phyloP scores from a whole-genome alignment of 2,329 filamentous ascomycete genomes.

The Penicillium sp. region DNA sequence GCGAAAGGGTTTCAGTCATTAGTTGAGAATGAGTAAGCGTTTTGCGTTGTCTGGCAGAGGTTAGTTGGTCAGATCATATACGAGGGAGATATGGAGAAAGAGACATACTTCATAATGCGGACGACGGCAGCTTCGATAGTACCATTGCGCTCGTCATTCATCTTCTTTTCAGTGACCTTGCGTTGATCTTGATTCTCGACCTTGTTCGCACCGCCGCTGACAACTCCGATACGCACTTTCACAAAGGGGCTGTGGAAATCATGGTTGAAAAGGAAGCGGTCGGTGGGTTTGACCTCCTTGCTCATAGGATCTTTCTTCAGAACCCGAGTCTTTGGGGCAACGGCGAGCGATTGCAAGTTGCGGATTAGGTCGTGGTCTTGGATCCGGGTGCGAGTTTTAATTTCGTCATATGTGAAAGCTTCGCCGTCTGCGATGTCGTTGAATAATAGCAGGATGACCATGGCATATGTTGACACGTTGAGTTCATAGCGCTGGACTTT shows the following conservation, averaged over 20 bases:
- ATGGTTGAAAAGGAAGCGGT: constrained; percentile 79
- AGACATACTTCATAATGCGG: constrained; percentile 53
- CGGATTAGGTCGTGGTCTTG: constrained; percentile 70
- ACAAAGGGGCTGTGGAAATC: constrained; percentile 78
- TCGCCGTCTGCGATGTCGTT: constrained; percentile 65
- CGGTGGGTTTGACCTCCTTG: constrained; percentile 72
- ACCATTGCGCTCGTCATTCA: constrained; percentile 49
- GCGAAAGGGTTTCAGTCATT: constrained; percentile 52
- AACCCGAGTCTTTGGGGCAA: constrained; percentile 79
- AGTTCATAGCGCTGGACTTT: constrained; percentile 81
- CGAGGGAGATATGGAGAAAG: background rate
- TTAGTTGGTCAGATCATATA: constrained; percentile 11
- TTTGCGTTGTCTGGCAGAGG: constrained; percentile 48
- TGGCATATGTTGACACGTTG: constrained; percentile 87
- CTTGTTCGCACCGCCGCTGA: constrained; percentile 73
- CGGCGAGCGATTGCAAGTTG: constrained; percentile 76
- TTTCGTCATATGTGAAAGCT: constrained; percentile 67
- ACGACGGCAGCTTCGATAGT: constrained; percentile 55
- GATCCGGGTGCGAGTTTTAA: constrained; percentile 79
- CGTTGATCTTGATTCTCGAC: constrained; percentile 71
- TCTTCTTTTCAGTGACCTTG: constrained; percentile 52
- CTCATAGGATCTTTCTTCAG: constrained; percentile 76
- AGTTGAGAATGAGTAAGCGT: constrained; percentile 49
- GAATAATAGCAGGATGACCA: constrained; percentile 87
- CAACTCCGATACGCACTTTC: constrained; percentile 85